Evolutionary conservation across 257 asterid species (phyloP).

Genomic region (Phtheirospermum japonicum): DNA sequence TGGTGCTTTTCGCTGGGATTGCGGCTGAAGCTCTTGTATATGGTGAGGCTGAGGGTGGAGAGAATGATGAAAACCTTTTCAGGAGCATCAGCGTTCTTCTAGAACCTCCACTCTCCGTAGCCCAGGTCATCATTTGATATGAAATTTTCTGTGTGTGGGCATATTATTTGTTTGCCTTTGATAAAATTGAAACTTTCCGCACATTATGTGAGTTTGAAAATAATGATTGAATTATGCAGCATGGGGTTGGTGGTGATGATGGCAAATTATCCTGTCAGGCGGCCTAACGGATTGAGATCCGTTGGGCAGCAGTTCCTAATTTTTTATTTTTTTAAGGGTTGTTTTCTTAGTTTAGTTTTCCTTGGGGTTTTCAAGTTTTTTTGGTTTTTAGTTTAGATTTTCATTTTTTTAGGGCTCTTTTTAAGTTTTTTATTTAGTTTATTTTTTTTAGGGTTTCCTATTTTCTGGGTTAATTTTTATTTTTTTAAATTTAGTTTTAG

Average conservation of each 20-base stretch:
- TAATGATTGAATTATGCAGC: background rate
- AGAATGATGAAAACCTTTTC: slow-evolving; percentile 90
- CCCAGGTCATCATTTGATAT: slow-evolving; percentile 52
- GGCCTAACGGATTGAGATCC: too few relatives aligned
- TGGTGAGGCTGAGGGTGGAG: slow-evolving; percentile 99
- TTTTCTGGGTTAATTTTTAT: too few relatives aligned
- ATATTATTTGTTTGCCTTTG: background rate
- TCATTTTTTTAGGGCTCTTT: too few relatives aligned
- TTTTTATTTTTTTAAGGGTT: too few relatives aligned
- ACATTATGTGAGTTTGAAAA: background rate
- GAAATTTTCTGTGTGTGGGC: slow-evolving; percentile 11
- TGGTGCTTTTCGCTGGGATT: slow-evolving; percentile 98
- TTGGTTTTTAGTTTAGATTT: too few relatives aligned
- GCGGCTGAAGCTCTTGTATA: slow-evolving; percentile 94
- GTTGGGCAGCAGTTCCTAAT: too few relatives aligned
- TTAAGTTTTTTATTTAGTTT: too few relatives aligned
- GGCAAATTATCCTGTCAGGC: too few relatives aligned
- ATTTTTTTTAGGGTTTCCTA: background rate
- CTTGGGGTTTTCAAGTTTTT: too few relatives aligned
- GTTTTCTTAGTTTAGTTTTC: too few relatives aligned
- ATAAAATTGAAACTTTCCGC: background rate
- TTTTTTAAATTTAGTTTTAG: too few relatives aligned
- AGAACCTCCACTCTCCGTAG: slow-evolving; percentile 80
- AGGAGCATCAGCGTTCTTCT: slow-evolving; percentile 70
- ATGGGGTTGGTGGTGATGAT: background rate